Evolutionary conservation across 2,329 filamentous ascomycete species (phyloP).

Genomic region (Fusarium subglutinans): DNA sequence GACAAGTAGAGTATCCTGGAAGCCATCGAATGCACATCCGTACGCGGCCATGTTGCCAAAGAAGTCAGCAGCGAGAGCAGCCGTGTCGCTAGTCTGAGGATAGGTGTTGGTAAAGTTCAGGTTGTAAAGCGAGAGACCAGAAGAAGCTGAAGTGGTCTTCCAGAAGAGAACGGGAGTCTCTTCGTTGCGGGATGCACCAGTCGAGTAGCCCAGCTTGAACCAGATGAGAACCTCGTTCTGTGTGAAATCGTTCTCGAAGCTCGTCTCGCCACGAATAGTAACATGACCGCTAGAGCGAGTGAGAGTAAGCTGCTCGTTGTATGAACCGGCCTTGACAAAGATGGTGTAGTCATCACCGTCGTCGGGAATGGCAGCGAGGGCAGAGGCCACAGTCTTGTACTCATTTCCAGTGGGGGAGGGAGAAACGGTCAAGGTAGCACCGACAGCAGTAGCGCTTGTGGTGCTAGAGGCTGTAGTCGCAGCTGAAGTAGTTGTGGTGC

Average conservation of each 20-base stretch:
- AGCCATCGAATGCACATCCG: slow-evolving; percentile 56
- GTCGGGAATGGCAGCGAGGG: slow-evolving; percentile 52
- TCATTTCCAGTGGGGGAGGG: slow-evolving; percentile 49
- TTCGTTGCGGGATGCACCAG: slow-evolving; percentile 53
- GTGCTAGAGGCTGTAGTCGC: slow-evolving; percentile 19
- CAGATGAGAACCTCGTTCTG: slow-evolving; percentile 34
- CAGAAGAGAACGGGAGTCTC: slow-evolving; percentile 55
- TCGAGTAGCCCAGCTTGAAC: slow-evolving; percentile 40
- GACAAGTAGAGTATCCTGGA: slow-evolving; percentile 60
- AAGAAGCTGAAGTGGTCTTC: slow-evolving; percentile 54
- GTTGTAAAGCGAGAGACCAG: slow-evolving; percentile 68
- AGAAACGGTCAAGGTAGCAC: slow-evolving; percentile 41
- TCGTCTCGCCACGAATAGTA: slow-evolving; percentile 34
- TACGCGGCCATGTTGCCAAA: slow-evolving; percentile 50
- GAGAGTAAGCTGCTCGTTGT: slow-evolving; percentile 35
- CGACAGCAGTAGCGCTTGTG: neutral
- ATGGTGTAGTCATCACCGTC: slow-evolving; percentile 38
- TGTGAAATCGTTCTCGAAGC: slow-evolving; percentile 35
- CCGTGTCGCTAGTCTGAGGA: slow-evolving; percentile 54
- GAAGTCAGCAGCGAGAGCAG: slow-evolving; percentile 51
- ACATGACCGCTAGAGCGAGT: slow-evolving; percentile 25
- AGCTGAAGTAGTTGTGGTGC: slow-evolving; percentile 6
- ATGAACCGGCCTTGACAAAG: slow-evolving; percentile 37
- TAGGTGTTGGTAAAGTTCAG: slow-evolving; percentile 62
- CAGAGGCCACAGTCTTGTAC: slow-evolving; percentile 53